A percentile compares a stretch with the other conserved stretches of the same genome.
Evolutionary conservation across 768 basidiomycete genomes (phyloP).

Genomic region (Leccinum obscurum): DNA sequence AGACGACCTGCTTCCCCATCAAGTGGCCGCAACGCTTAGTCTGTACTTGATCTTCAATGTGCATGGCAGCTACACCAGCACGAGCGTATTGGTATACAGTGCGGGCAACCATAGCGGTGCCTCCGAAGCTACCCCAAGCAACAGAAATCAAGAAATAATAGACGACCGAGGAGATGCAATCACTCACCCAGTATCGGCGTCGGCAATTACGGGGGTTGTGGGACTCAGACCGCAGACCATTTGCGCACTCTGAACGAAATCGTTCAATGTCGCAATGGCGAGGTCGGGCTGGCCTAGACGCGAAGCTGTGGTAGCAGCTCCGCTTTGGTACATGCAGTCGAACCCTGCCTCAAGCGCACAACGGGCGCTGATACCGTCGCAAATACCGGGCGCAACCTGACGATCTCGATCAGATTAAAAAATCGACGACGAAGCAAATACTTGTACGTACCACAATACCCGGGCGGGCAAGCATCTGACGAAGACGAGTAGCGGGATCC

Average conservation of each 20-base stretch:
- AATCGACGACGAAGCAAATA: background rate
- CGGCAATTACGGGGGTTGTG: constrained; percentile 69
- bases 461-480: constrained; percentile 67
- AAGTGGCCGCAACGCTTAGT: constrained; percentile 80
- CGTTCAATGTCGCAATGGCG: constrained; percentile 75
- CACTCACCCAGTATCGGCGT: constrained; percentile 73
- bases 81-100: constrained; percentile 70
- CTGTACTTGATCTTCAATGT: constrained; percentile 83
- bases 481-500: constrained; percentile 70
- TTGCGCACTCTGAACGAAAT: constrained; percentile 69
- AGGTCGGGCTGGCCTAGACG: constrained; percentile 77
- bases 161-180: background rate
- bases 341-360: constrained; percentile 82
- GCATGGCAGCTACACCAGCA: constrained; percentile 71
- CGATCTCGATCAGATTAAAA: constrained; percentile 2
- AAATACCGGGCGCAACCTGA: constrained; percentile 76
- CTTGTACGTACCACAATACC: constrained; percentile 66
- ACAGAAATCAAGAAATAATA: constrained; percentile 8
- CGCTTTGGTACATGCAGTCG: constrained; percentile 75
- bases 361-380: constrained; percentile 77
- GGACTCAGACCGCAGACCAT: constrained; percentile 71
- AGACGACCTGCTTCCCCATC: constrained; percentile 80
- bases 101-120: constrained; percentile 72
- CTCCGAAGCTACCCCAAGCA: constrained; percentile 51
- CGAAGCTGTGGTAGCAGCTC: constrained; percentile 79